phyloP scores from a whole-genome alignment of 345 rosid species.

The Diplotaxis tenuifolia region DNA sequence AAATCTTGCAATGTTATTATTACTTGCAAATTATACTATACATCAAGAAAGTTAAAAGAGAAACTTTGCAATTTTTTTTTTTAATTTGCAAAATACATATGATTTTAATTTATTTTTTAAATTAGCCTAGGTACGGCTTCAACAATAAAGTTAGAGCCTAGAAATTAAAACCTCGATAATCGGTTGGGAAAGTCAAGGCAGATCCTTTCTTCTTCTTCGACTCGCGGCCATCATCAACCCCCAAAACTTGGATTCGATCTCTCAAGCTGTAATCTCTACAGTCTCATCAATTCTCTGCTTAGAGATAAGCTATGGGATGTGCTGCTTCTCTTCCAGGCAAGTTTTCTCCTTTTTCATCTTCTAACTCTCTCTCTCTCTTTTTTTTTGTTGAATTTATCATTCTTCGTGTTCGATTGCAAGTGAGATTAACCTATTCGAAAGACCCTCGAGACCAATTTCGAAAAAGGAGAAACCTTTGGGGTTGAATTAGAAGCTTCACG shows the following conservation, averaged over 20 bases:
- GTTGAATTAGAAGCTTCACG: not conserved
- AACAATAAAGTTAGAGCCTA: not conserved
- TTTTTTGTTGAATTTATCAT: conserved; percentile 12
- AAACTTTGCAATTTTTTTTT: no score
- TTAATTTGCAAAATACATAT: no score
- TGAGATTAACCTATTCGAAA: not conserved
- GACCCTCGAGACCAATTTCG: conserved; percentile 12
- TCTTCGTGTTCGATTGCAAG: not conserved
- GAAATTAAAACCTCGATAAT: conserved; percentile 1
- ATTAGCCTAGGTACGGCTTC: no score
- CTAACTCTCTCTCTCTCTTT: conserved; percentile 12
- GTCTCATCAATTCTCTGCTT: not conserved
- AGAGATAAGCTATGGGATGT: conserved; percentile 64
- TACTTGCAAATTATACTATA: no score
- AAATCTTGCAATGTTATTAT: not conserved
- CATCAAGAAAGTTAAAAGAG: no score
- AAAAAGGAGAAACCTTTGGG: not conserved
- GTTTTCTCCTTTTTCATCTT: not conserved
- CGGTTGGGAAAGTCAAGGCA: conserved; percentile 22
- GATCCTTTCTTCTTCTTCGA: conserved; percentile 17
- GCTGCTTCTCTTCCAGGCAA: conserved; percentile 85
- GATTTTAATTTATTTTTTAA: no score
- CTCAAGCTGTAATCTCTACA: not conserved
- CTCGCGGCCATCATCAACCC: conserved; percentile 2
- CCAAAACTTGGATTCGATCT: conserved; percentile 16